These are phyloP conservation scores for Apiotrichum gracile DNA, from an alignment of 1,284 basidiomycete species.

Conservation along the genomic window DNA sequence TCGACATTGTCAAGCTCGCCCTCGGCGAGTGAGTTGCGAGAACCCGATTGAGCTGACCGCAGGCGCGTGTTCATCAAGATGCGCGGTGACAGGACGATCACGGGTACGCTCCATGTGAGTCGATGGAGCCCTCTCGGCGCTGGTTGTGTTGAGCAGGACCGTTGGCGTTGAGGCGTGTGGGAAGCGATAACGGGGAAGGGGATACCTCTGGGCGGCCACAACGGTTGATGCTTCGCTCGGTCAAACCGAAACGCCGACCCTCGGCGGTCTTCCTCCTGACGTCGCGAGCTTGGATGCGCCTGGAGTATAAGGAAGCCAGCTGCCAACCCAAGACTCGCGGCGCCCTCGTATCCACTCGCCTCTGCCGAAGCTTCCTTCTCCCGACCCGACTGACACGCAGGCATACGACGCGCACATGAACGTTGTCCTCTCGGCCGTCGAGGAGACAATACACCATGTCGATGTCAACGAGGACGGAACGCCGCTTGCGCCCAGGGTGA, in stretches of 20 bases:
- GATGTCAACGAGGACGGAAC: constrained; percentile 56
- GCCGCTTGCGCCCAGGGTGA: constrained; percentile 48
- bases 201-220: no score
- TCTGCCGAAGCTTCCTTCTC: no score
- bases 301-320: no score
- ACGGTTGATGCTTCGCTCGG: no score
- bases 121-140: neutral
- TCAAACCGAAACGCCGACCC: no score
- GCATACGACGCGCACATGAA: constrained; percentile 99
- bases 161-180: no score
- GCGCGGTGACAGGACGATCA: constrained; percentile 86
- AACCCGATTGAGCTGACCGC: neutral
- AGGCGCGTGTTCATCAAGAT: constrained; percentile 61
- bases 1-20: constrained; percentile 93
- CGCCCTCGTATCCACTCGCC: no score
- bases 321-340: no score
- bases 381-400: constrained; percentile 52
- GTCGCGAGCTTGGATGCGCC: no score
- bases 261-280: no score
- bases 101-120: constrained; percentile 86
- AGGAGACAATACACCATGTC: constrained; percentile 91
- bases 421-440: constrained; percentile 92
- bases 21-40: constrained; percentile 79
- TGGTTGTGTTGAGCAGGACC: no score
- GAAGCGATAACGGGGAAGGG: no score